These are phyloP conservation scores for Juglanconis sp. DNA, from an alignment of 2,329 filamentous ascomycete genomes.

Conservation along the genomic window DNA sequence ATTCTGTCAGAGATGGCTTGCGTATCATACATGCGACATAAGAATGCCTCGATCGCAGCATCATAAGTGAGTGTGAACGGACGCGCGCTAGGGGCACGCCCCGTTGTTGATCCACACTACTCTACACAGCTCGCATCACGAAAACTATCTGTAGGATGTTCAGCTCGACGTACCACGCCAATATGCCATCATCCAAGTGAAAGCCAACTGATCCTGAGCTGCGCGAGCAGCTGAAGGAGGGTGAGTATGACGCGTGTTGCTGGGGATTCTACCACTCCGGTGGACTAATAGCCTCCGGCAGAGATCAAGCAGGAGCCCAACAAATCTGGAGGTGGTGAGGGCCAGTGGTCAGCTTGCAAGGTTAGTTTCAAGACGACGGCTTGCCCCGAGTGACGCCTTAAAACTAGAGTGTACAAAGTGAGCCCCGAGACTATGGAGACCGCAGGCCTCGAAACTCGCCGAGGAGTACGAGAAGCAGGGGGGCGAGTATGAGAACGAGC, in stretches of 20 bases:
- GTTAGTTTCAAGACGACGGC: slow-evolving; percentile 15
- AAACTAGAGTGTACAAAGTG: too few species aligned
- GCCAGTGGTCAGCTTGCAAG: slow-evolving; percentile 38
- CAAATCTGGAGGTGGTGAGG: slow-evolving; percentile 38
- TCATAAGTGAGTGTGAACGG: too few species aligned
- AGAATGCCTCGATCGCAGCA: too few species aligned
- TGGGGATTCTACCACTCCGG: background rate
- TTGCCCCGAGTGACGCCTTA: too few species aligned
- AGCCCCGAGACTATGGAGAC: too few species aligned
- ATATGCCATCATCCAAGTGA: slow-evolving; percentile 38
- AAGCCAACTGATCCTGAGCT: slow-evolving; percentile 39
- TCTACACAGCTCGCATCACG: background rate
- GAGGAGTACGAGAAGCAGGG: slow-evolving; percentile 42
- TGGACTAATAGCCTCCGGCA: slow-evolving; percentile 16
- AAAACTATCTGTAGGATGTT: background rate
- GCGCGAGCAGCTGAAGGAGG: slow-evolving; percentile 37
- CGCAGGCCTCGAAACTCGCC: slow-evolving; percentile 33
- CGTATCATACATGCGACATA: too few species aligned
- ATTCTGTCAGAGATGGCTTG: too few species aligned
- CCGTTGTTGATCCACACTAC: background rate
- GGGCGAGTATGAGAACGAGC: slow-evolving; percentile 37
- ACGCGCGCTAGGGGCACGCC: too few species aligned
- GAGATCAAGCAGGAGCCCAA: slow-evolving; percentile 41
- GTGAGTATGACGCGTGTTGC: slow-evolving; percentile 18
- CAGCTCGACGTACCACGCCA: slow-evolving; percentile 1